Percentiles rank a stretch among this genome's conserved stretches.
Evolutionary conservation across 306 rosid genomes (phyloP).

Genomic region (Comarum palustre): DNA sequence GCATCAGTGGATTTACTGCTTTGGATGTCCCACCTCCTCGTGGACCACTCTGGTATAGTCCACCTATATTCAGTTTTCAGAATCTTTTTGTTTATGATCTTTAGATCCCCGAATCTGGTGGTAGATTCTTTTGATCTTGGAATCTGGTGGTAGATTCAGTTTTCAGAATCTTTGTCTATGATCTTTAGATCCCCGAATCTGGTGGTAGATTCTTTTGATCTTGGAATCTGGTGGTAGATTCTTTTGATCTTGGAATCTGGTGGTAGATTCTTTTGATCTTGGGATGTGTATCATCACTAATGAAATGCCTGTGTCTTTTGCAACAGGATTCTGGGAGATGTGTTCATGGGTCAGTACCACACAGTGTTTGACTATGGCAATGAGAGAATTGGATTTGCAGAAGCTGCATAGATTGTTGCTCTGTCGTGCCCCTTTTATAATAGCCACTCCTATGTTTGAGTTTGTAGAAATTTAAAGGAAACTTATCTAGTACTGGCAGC

Average conservation of each 20-base stretch:
- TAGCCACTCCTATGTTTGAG: not conserved
- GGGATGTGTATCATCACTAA: not conserved
- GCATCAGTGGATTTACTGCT: constrained; percentile 61
- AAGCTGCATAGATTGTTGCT: too few relatives aligned
- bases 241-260: not conserved
- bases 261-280: not conserved
- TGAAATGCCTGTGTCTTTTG: not conserved
- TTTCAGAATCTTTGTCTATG: not conserved
- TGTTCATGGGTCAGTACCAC: constrained; percentile 31
- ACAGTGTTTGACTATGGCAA: constrained; percentile 1
- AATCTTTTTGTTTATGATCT: not conserved
- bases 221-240: not conserved
- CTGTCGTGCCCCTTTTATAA: not conserved
- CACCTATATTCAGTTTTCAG: not conserved
- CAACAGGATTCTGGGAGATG: constrained; percentile 49
- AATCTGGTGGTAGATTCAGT: too few relatives aligned
- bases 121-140: not conserved
- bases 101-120: not conserved
- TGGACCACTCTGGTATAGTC: constrained; percentile 62
- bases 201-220: not conserved
- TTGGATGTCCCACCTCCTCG: constrained; percentile 66
- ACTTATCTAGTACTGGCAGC: constrained; percentile 8
- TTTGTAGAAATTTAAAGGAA: not conserved
- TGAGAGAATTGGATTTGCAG: too few relatives aligned
- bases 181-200: not conserved